phyloP scores from a whole-genome alignment of 2,329 filamentous ascomycete genomes.

The Arthrobotrys conoides region DNA sequence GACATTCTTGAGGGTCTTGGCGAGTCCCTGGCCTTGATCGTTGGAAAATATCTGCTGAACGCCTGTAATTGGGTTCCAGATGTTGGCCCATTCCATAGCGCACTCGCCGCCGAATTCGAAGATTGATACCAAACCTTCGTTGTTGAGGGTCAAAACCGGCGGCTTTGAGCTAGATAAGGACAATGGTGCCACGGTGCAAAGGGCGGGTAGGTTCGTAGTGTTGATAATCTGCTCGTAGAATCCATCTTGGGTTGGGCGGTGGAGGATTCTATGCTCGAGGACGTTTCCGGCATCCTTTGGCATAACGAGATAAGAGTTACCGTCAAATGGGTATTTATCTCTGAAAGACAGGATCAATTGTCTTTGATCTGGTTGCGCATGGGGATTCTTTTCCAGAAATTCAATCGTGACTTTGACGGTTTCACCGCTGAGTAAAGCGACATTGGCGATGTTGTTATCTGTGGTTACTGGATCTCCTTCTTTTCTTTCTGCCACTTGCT shows the following conservation, averaged over 20 bases:
- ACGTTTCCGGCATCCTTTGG: conserved; percentile 52
- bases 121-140: conserved; percentile 51
- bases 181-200: conserved; percentile 50
- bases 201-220: conserved; percentile 48
- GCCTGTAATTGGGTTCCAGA: conserved; percentile 55
- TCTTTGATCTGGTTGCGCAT: conserved; percentile 42
- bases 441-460: conserved; percentile 47
- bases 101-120: conserved; percentile 60
- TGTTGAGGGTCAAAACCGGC: conserved; percentile 52
- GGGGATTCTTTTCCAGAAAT: conserved; percentile 43
- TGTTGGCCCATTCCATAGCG: conserved; percentile 50
- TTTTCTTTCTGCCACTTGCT: conserved; percentile 28
- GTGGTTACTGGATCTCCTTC: conserved; percentile 42
- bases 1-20: conserved; percentile 50
- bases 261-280: conserved; percentile 48
- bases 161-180: conserved; percentile 50
- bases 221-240: conserved; percentile 60
- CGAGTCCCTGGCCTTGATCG: conserved; percentile 56
- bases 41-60: conserved; percentile 49
- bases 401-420: conserved; percentile 53
- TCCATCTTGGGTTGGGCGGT: conserved; percentile 51
- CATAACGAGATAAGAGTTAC: conserved; percentile 51
- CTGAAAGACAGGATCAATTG: conserved; percentile 49
- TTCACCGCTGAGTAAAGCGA: conserved; percentile 43
- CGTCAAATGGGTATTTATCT: conserved; percentile 44